A percentile compares a stretch with the other conserved stretches of the same genome.
phyloP scores from a whole-genome alignment of 495 filamentous ascomycete genomes.

The Talaromyces borbonicus region DNA sequence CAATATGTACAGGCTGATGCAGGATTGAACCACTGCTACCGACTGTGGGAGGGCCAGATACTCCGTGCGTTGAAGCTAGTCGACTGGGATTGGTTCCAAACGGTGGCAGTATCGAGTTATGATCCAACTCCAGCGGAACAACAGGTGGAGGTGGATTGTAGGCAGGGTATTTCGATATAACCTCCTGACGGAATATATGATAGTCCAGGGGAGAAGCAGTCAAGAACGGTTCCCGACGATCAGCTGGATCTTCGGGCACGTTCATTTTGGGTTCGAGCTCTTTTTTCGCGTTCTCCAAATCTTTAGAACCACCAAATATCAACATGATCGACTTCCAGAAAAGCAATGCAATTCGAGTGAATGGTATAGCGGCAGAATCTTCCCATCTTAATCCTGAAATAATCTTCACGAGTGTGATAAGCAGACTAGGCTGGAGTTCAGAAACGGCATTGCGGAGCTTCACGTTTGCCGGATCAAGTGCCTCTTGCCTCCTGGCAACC shows the following conservation, averaged over 20 bases:
- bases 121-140: constrained; percentile 79
- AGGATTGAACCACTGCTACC: constrained; percentile 66
- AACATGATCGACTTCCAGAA: constrained; percentile 88
- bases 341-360: constrained; percentile 62
- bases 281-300: constrained; percentile 64
- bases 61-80: constrained; percentile 24
- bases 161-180: constrained; percentile 96
- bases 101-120: constrained; percentile 82
- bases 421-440: constrained; percentile 53
- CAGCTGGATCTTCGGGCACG: constrained; percentile 21
- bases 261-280: constrained; percentile 32
- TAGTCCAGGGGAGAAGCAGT: constrained; percentile 93
- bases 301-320: constrained; percentile 64
- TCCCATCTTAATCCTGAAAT: constrained; percentile 81
- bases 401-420: constrained; percentile 64
- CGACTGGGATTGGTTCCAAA: constrained; percentile 64
- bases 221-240: constrained; percentile 47
- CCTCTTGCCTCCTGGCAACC: constrained; percentile 43
- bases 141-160: constrained; percentile 81
- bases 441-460: constrained; percentile 28
- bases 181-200: constrained; percentile 90
- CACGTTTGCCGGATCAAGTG: constrained; percentile 15
- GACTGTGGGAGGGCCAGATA: constrained; percentile 31
- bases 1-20: constrained; percentile 93
- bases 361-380: constrained; percentile 55